Evolutionary conservation across 2,329 filamentous ascomycete species (phyloP).

Genomic region (Arthrobotrys sinensis): DNA sequence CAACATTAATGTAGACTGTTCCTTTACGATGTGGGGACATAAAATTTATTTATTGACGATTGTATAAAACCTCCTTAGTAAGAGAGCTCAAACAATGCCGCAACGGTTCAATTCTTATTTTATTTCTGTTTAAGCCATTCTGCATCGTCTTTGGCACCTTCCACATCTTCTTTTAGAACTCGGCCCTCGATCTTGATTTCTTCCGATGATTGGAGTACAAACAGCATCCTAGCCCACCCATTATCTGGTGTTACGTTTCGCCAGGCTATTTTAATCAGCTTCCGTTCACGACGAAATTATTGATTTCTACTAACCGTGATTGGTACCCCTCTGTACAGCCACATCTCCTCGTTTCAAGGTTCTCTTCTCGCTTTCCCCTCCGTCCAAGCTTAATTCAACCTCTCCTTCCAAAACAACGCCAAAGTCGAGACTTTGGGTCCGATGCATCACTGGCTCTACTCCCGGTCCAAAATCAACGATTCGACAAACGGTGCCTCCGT

Average conservation of each 20-base stretch:
- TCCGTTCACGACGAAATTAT: background rate
- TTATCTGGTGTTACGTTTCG: constrained; percentile 38
- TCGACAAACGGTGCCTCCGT: constrained; percentile 69
- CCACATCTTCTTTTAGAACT: constrained; percentile 8
- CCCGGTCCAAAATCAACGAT: constrained; percentile 71
- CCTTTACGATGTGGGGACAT: too few relatives aligned
- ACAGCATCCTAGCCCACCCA: constrained; percentile 35
- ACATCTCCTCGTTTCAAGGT: constrained; percentile 72
- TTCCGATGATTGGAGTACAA: constrained; percentile 25
- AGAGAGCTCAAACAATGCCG: too few relatives aligned
- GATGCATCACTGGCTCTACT: constrained; percentile 70
- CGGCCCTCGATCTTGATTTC: constrained; percentile 15
- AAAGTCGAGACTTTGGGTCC: constrained; percentile 73
- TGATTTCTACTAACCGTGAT: constrained; percentile 67
- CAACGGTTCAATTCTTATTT: background rate
- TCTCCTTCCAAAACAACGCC: constrained; percentile 73
- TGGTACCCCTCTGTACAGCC: constrained; percentile 73
- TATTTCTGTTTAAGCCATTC: constrained; percentile 14
- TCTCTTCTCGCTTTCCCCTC: constrained; percentile 69
- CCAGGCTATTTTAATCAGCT: constrained; percentile 14
- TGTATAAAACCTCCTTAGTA: too few relatives aligned
- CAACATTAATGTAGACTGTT: too few relatives aligned
- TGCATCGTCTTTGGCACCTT: constrained; percentile 1
- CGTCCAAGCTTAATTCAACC: constrained; percentile 72
- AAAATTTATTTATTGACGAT: too few relatives aligned